Conservation (phyloP, 352 stramenopile genomes). For the Phytophthora pinifolia region DNA sequence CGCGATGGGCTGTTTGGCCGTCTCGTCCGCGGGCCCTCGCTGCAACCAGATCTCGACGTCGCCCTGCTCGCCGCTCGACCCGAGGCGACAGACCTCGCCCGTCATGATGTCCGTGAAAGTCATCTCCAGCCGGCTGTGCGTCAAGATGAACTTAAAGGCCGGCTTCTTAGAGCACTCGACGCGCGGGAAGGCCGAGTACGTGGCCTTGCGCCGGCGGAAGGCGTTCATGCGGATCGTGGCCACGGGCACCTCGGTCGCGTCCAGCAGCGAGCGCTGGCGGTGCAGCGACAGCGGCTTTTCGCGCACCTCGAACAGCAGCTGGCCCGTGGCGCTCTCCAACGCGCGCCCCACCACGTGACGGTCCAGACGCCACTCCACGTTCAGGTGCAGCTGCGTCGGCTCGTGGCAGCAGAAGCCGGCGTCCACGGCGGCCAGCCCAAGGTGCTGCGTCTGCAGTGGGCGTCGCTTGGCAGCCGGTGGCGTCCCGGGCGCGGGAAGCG, state of each 20-base stretch:
- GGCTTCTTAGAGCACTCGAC: conserved; percentile 26
- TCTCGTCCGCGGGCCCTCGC: conserved; percentile 18
- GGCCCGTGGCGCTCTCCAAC: conserved; percentile 36
- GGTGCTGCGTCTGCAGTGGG: conserved; percentile 30
- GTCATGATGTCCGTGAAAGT: conserved; percentile 41
- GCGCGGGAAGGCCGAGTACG: conserved; percentile 29
- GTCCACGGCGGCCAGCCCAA: conserved; percentile 35
- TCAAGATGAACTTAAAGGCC: conserved; percentile 32
- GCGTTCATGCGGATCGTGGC: conserved; percentile 37
- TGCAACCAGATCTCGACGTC: conserved; percentile 46
- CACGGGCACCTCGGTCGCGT: conserved; percentile 28
- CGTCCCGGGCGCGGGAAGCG: conserved; percentile 4
- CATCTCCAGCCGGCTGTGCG: conserved; percentile 29
- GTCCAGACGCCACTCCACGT: conserved; percentile 29
- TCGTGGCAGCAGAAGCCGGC: conserved; percentile 40
- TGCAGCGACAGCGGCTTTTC: conserved; percentile 39
- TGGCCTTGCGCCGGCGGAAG: conserved; percentile 29
- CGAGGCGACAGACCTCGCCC: conserved; percentile 29
- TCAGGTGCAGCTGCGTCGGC: conserved; percentile 32
- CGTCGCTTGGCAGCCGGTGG: conserved; percentile 19
- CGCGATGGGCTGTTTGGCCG: conserved; percentile 26
- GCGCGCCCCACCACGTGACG: conserved; percentile 24
- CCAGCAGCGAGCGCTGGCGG: conserved; percentile 33
- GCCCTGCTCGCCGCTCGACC: conserved; percentile 20
- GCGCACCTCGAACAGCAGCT: conserved; percentile 28